Conservation (phyloP, 225 moss, liverwort and hornwort genomes). For the Rhytidiadelphus loreus region DNA sequence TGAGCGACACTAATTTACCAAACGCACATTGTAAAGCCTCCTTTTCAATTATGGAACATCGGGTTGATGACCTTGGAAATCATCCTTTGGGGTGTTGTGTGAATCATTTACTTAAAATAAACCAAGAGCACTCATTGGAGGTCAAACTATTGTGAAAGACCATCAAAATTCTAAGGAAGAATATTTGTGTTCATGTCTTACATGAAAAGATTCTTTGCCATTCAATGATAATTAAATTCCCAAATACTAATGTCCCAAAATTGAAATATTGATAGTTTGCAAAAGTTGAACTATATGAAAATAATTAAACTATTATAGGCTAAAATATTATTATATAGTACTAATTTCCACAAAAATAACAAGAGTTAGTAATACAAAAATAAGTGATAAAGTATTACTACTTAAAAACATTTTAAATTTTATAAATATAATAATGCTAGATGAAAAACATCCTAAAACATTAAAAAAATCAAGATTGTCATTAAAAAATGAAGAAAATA, state of each 20-base stretch:
- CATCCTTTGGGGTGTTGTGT: rapidly evolving
- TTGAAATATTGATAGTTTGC: not conserved
- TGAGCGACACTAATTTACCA: not conserved
- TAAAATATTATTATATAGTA: not conserved
- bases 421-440: no score
- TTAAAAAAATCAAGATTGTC: not conserved
- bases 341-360: not conserved
- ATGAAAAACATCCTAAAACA: not conserved
- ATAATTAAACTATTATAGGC: not conserved
- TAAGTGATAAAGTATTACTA: not conserved
- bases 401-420: not conserved
- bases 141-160: not conserved
- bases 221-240: not conserved
- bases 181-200: not conserved
- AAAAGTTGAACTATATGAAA: not conserved
- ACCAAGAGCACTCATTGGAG: not conserved
- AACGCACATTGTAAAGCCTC: no score
- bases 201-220: not conserved
- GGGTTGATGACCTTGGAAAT: rapidly evolving
- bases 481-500: not conserved
- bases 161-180: not conserved
- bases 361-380: not conserved
- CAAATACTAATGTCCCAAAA: not conserved
- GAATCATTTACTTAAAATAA: not conserved
- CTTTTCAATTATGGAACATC: rapidly evolving